phyloP scores from a whole-genome alignment of 768 basidiomycete species.

The Russula vinacea region DNA sequence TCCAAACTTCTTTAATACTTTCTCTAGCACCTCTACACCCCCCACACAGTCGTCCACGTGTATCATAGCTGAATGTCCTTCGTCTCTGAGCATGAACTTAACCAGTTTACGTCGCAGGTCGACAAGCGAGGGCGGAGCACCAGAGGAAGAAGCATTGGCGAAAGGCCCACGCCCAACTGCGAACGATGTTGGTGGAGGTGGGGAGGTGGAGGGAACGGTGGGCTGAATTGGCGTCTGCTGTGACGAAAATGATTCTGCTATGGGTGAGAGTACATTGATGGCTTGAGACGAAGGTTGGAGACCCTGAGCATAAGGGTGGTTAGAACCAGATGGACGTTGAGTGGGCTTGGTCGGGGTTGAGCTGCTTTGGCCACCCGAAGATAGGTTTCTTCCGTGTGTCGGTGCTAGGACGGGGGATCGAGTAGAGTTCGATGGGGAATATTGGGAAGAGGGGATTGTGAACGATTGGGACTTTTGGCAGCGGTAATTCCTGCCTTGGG shows the following conservation, averaged over 20 bases:
- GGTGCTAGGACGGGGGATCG: constrained; percentile 37
- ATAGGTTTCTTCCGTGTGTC: constrained; percentile 52
- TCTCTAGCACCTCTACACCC: constrained; percentile 83
- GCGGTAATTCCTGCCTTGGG: constrained; percentile 54
- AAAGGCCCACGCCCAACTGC: constrained; percentile 62
- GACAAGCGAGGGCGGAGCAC: constrained; percentile 55
- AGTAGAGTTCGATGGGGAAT: constrained; percentile 33
- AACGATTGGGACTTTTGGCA: constrained; percentile 35
- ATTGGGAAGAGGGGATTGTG: constrained; percentile 43
- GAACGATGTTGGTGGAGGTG: constrained; percentile 38
- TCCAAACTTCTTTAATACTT: constrained; percentile 86
- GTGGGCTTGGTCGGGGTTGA: constrained; percentile 37
- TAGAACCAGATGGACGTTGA: constrained; percentile 40
- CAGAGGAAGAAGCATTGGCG: constrained; percentile 44
- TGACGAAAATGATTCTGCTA: constrained; percentile 59
- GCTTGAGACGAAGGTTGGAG: constrained; percentile 43
- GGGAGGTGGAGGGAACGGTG: constrained; percentile 47
- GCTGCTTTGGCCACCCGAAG: constrained; percentile 39
- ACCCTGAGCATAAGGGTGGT: constrained; percentile 60
- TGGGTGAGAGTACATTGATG: constrained; percentile 59
- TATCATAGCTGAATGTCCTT: constrained; percentile 68
- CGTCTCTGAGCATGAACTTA: constrained; percentile 84
- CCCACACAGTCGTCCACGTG: constrained; percentile 77
- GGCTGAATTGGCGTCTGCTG: constrained; percentile 37
- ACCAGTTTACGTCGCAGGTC: constrained; percentile 81